phyloP scores from a whole-genome alignment of 2,329 filamentous ascomycete genomes.

The Clonostachys rosea region DNA sequence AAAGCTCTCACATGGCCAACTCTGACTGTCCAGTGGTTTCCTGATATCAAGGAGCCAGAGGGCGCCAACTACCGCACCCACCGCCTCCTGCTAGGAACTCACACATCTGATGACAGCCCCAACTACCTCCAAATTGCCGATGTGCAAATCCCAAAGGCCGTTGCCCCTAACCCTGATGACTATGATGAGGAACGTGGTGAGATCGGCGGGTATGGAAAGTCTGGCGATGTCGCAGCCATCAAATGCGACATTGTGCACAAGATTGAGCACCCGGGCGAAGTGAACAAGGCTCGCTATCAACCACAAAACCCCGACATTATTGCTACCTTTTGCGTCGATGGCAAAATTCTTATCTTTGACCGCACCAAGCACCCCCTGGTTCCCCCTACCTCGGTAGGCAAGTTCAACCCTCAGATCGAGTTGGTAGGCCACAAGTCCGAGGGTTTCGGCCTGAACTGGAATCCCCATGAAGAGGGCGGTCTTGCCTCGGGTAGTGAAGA shows the following conservation, averaged over 20 bases:
- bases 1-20: conserved; percentile 97
- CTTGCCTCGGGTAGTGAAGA: conserved; percentile 91
- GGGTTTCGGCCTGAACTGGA: conserved; percentile 93
- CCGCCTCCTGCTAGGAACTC: conserved; percentile 87
- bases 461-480: conserved; percentile 73
- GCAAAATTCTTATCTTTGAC: conserved; percentile 88
- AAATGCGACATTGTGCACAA: conserved; percentile 92
- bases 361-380: conserved; percentile 85
- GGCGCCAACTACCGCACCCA: conserved; percentile 86
- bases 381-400: conserved; percentile 53
- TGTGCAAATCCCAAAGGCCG: conserved; percentile 82
- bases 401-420: conserved; percentile 76
- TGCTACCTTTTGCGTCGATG: conserved; percentile 85
- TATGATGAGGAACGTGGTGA: conserved; percentile 92
- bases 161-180: conserved; percentile 69
- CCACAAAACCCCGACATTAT: conserved; percentile 97
- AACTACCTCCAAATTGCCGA: conserved; percentile 96
- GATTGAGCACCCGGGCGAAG: conserved; percentile 93
- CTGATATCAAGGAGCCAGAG: conserved; percentile 83
- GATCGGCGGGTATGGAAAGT: conserved; percentile 86
- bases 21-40: conserved; percentile 96
- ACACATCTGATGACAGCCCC: conserved; percentile 78
- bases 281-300: conserved; percentile 98
- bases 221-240: conserved; percentile 64
- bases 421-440: conserved; percentile 82